A percentile compares a stretch with the other conserved stretches of the same genome.
Evolutionary conservation across 1,284 basidiomycete genomes (phyloP).

Genomic region (Exobasidium rhododendri): DNA sequence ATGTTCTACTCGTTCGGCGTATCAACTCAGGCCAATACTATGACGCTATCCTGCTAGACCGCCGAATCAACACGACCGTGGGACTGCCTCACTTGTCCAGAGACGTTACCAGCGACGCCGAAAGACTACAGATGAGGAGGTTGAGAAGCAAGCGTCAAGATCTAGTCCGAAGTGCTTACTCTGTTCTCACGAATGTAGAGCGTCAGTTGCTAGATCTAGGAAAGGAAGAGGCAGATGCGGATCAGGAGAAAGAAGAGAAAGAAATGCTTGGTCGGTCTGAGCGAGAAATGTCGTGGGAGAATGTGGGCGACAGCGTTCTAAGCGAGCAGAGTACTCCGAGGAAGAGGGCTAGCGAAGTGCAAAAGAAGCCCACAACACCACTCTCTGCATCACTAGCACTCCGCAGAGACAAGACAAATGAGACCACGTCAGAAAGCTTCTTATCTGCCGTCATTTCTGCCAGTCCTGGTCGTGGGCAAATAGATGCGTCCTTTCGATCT

Average conservation of each 20-base stretch:
- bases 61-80: neutral
- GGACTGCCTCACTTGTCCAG: neutral
- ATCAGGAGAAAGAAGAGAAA: neutral
- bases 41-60: neutral
- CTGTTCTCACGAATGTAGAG: constrained; percentile 3
- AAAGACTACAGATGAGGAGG: neutral
- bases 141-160: neutral
- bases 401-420: neutral
- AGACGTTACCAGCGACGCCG: neutral
- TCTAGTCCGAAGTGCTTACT: neutral
- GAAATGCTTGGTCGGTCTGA: neutral
- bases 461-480: neutral
- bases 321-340: neutral
- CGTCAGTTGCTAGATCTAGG: neutral
- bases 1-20: neutral
- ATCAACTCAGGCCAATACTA: constrained; percentile 7
- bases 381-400: neutral
- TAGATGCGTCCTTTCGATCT: neutral
- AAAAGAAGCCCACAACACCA: too few species aligned
- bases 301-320: neutral
- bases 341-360: neutral
- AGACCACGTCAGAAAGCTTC: neutral
- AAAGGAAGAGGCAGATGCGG: neutral
- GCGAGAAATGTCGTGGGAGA: neutral
- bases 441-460: neutral